Base-by-base conservation (phyloP, 345 rosid species). In the Psidium friedrichsthalianum region DNA sequence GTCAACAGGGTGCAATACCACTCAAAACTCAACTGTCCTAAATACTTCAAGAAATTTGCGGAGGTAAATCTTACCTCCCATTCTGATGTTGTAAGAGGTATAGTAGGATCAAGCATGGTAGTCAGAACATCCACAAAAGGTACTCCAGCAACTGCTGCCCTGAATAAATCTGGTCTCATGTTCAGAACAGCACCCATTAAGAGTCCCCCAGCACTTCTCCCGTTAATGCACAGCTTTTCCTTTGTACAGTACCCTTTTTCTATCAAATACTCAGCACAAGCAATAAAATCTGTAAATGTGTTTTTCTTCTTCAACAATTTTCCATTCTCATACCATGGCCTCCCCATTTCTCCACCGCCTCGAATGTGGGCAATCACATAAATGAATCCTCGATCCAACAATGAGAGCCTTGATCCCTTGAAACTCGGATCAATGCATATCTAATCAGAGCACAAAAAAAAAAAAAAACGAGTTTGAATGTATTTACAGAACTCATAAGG, bases 271-370 rank as follows among this genome's bases (percentile, higher is more conserved):
- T 97, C 98, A 3, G 98, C 98, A 86, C 95, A 93, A 51, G 94
- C 90, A 86, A 96, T 92, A 88, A 96, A 96, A 90, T 97, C 98
- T 6, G 96, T 92, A 89, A 95, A 97, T 55, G 98, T 97, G 90
- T 95, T 97, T 57, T 93, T 95, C 88, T 97, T 97, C 91, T 92
- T 92, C 86, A 97, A 90, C 11, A 93, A 86, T 88, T 97, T 97
- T 85, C 99, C 98, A 82, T 93, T 92, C 90, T 97, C 99, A 83
- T 97, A 96, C 99, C 99, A 97, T 87, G 89, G 95, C 88, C 99
- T 95, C 86, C 99, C 98, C 96, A 97, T 93, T 91, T 96, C 99
- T 84, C 98, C 98, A 85, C 99, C 99, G 13, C 99, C 98, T 82
- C 99, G 98, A 88, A 97, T 86, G 85, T 97, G 99, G 87, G 99